phyloP scores from a whole-genome alignment of 2,329 filamentous ascomycete genomes.

The Pyrenochaeta sp. region DNA sequence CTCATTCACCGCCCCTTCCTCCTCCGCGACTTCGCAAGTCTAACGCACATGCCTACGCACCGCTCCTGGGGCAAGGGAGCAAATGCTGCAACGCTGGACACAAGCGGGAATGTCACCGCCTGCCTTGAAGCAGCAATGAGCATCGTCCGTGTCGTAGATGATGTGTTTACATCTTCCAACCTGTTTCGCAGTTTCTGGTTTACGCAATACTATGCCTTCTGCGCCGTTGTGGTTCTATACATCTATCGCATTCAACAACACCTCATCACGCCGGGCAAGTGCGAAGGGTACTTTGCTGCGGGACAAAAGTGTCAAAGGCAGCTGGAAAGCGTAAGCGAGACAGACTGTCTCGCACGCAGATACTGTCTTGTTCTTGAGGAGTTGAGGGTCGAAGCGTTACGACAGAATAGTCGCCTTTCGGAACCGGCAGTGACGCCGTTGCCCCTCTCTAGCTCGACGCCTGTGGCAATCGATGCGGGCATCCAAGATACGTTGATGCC shows the following conservation, averaged over 20 bases:
- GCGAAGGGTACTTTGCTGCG: constrained; percentile 57
- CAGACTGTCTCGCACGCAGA: constrained; percentile 49
- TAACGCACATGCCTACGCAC: constrained; percentile 41
- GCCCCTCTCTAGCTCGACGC: not conserved
- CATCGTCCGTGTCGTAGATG: constrained; percentile 56
- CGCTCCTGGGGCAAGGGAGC: constrained; percentile 17
- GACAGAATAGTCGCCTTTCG: constrained; percentile 29
- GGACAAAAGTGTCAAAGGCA: constrained; percentile 54
- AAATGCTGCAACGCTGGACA: constrained; percentile 22
- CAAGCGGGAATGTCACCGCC: constrained; percentile 49
- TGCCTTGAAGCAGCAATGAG: constrained; percentile 60
- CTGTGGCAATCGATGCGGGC: not conserved
- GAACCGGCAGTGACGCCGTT: not conserved
- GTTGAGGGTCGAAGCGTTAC: constrained; percentile 54
- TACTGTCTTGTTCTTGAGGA: constrained; percentile 65
- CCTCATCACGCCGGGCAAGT: constrained; percentile 56
- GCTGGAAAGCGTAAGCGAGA: constrained; percentile 39
- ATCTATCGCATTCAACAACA: constrained; percentile 63
- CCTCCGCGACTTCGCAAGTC: constrained; percentile 52
- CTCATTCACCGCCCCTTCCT: constrained; percentile 65
- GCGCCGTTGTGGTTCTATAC: constrained; percentile 63
- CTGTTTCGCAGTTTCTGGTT: constrained; percentile 62
- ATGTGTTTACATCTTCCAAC: constrained; percentile 50
- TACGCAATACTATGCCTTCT: constrained; percentile 64
- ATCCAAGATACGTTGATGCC: constrained; percentile 4